Evolutionary conservation across 2,329 filamentous ascomycete genomes (phyloP).

Genomic region (Gnomoniopsis smithogilvyi): DNA sequence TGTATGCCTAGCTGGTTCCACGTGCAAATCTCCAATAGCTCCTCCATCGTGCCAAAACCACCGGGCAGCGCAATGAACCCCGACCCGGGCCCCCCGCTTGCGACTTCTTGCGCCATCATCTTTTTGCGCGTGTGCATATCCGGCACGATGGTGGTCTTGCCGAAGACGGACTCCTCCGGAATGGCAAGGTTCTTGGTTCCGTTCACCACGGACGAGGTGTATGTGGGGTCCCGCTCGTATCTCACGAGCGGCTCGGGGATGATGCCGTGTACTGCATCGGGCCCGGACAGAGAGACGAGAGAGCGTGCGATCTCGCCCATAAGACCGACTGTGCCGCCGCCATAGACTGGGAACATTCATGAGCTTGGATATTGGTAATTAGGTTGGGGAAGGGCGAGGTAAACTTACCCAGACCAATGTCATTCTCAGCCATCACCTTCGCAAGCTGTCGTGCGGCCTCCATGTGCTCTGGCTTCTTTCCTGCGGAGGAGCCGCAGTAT

Average conservation of each 20-base stretch:
- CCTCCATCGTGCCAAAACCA: slow-evolving; percentile 93
- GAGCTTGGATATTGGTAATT: neutral
- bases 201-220: slow-evolving; percentile 39
- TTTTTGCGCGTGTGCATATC: slow-evolving; percentile 98
- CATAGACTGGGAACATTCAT: slow-evolving; percentile 63
- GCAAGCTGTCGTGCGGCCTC: slow-evolving; percentile 76
- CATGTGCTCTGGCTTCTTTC: slow-evolving; percentile 70
- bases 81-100: slow-evolving; percentile 74
- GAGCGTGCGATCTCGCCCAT: slow-evolving; percentile 94
- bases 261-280: slow-evolving; percentile 82
- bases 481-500: slow-evolving; percentile 83
- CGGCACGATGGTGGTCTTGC: slow-evolving; percentile 79
- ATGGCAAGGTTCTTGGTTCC: slow-evolving; percentile 43
- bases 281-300: slow-evolving; percentile 78
- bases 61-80: slow-evolving; percentile 88
- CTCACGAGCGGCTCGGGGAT: slow-evolving; percentile 83
- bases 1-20: slow-evolving; percentile 99
- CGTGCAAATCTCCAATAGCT: slow-evolving; percentile 85
- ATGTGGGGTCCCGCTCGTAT: slow-evolving; percentile 67
- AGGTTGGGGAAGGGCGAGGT: slow-evolving; percentile 3
- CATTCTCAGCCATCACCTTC: slow-evolving; percentile 67
- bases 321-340: slow-evolving; percentile 87
- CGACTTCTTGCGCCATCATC: slow-evolving; percentile 86
- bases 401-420: slow-evolving; percentile 69
- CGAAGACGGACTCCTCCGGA: slow-evolving; percentile 66